Conservation (phyloP, 1,139 yeast species). For the Eremothecium gossypii region DNA sequence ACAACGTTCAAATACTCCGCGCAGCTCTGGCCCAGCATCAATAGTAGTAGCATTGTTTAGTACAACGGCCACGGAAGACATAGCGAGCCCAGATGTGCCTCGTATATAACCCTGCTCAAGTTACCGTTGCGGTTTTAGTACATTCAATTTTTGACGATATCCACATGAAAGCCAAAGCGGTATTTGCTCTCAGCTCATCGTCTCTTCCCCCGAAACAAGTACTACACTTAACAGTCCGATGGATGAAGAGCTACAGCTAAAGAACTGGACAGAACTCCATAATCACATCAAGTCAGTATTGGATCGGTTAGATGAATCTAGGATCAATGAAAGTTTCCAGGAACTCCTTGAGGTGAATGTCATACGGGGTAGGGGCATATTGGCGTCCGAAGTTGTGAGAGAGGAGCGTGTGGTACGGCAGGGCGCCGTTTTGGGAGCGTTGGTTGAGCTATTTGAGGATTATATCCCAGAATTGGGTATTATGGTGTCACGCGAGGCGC, state of each 20-base stretch:
- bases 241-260: conserved; percentile 9
- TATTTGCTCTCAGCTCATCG: too few species aligned
- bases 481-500: conserved; percentile 43
- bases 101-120: too few species aligned
- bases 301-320: conserved; percentile 6
- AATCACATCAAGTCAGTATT: conserved; percentile 9
- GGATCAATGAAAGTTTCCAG: conserved; percentile 9
- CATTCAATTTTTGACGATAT: too few species aligned
- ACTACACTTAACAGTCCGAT: conserved; percentile 6
- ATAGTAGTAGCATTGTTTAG: conserved; percentile 27
- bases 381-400: conserved; percentile 10
- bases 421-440: conserved; percentile 42
- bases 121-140: too few species aligned
- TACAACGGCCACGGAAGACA: conserved; percentile 27
- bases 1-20: conserved; percentile 2
- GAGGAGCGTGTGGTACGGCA: conserved; percentile 7
- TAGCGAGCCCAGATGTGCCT: too few species aligned
- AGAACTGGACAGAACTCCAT: conserved; percentile 5
- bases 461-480: conserved; percentile 66
- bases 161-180: too few species aligned
- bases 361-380: conserved; percentile 9
- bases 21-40: conserved; percentile 9
- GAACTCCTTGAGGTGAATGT: conserved; percentile 15
- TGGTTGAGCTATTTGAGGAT: conserved; percentile 54
- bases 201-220: too few species aligned